A percentile compares a stretch with the other conserved stretches of the same genome.
These are phyloP conservation scores for Delphinella strobiligena DNA, from an alignment of 2,329 filamentous ascomycete species.

Conservation along the genomic window DNA sequence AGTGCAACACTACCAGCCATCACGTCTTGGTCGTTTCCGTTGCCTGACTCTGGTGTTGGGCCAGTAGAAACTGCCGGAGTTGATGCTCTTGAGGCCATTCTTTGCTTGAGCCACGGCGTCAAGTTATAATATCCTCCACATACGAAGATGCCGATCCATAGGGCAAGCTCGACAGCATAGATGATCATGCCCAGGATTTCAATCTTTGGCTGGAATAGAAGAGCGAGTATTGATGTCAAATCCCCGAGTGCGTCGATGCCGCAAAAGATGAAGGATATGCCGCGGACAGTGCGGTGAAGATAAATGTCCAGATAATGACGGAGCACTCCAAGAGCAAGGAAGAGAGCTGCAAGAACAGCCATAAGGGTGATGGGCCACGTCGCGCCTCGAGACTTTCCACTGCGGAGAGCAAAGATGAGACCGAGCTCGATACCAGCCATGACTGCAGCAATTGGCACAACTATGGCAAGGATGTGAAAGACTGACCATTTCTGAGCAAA, in stretches of 20 bases:
- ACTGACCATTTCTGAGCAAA: conserved; percentile 40
- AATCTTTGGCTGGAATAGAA: conserved; percentile 48
- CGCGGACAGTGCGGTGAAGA: conserved; percentile 51
- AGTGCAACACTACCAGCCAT: conserved; percentile 24
- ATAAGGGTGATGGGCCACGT: conserved; percentile 55
- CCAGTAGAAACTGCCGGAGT: conserved; percentile 1
- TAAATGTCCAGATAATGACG: conserved; percentile 62
- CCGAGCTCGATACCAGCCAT: conserved; percentile 49
- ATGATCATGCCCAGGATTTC: conserved; percentile 54
- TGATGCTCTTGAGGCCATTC: conserved; percentile 10
- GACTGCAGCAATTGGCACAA: conserved; percentile 38
- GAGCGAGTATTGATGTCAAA: conserved; percentile 51
- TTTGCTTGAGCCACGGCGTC: conserved; percentile 42
- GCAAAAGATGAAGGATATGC: conserved; percentile 62
- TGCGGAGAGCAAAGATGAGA: conserved; percentile 45
- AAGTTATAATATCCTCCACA: conserved; percentile 56
- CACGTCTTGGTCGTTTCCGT: conserved; percentile 8
- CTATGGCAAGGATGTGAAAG: conserved; percentile 34
- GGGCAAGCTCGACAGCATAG: conserved; percentile 51
- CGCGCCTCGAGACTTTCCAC: conserved; percentile 30
- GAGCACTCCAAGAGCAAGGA: conserved; percentile 54
- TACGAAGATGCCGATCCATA: conserved; percentile 57
- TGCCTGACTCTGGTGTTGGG: conserved; percentile 7
- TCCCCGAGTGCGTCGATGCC: conserved; percentile 58
- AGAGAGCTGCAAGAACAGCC: conserved; percentile 50